phyloP scores from a whole-genome alignment of 2,329 filamentous ascomycete species.

The Arthrobotrys musiformis region DNA sequence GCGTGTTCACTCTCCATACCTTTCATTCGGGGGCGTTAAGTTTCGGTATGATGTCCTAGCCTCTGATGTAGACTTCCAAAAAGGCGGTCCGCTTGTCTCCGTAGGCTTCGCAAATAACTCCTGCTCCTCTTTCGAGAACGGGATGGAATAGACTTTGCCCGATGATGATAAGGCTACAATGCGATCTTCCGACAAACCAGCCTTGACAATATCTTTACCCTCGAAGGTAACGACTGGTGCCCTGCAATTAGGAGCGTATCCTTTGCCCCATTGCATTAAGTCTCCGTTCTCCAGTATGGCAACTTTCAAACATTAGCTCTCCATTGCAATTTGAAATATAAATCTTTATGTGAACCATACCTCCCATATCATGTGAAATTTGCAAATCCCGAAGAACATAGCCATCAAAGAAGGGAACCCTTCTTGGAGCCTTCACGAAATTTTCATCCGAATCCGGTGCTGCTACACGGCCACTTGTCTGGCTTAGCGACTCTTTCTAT shows the following conservation, averaged over 20 bases:
- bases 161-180: constrained; percentile 80
- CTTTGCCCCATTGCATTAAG: constrained; percentile 88
- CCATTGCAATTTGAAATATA: not conserved
- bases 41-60: constrained; percentile 76
- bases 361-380: constrained; percentile 82
- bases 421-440: constrained; percentile 80
- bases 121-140: constrained; percentile 79
- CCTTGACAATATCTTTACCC: constrained; percentile 81
- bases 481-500: constrained; percentile 18
- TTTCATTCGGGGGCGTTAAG: constrained; percentile 72
- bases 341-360: constrained; percentile 34
- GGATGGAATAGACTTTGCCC: constrained; percentile 85
- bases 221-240: constrained; percentile 77
- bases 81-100: constrained; percentile 76
- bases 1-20: too few species aligned
- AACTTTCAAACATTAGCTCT: constrained; percentile 60
- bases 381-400: constrained; percentile 87
- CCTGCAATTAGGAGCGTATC: constrained; percentile 73
- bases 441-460: constrained; percentile 82
- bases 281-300: constrained; percentile 90
- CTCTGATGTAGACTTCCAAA: constrained; percentile 70
- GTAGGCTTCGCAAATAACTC: constrained; percentile 71
- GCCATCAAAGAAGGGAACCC: constrained; percentile 84
- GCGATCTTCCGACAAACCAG: constrained; percentile 82
- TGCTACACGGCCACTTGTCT: constrained; percentile 75